Base-by-base conservation (phyloP, 305 asterid genomes). In the Fraxinus baroniana region DNA sequence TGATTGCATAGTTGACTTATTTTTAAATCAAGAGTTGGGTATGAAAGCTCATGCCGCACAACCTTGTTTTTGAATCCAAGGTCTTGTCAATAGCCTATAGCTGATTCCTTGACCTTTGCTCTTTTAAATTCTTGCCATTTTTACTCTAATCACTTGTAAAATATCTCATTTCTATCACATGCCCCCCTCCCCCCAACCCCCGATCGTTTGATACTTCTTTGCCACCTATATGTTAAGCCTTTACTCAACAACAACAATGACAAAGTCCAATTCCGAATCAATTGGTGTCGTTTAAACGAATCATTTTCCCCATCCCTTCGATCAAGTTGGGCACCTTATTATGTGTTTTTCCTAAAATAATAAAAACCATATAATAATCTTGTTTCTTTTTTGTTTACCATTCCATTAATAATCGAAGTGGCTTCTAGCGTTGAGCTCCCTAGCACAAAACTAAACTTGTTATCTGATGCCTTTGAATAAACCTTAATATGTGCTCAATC, bases 1-100 rank as follows among this genome's bases (percentile, higher is more conserved):
- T 64, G n/a, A 4, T 24, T 30, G 76, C 76, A 32, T 71, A 55
- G 7, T 32, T 71, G 44, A 30, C 74, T 68, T 71, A 71, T 0
- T 71, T 71, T 71, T 71, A 62, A 81, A 44, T 70, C 75, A 73
- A 74, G 78, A 82, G 55, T 39, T 62, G 49, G 80, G 75, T 76
- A 64, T 73, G 83, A 76, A 73, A 22, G 74, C 78, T 70, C 52
- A 79, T 55, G 20, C 62, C 4, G 64, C 32, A 49, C 32, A 81
- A 41, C 39, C 28, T 7, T 74, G 30, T 79, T 74, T 32, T 62
- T 78, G 79, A 78, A 70, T 83, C 74, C 73, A 71, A 68, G 55
- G 55, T 70, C 82, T 68, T 74, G 72, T 74, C 33, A 33, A 32
- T 66, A 44, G 83, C 39, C 66, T 5, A 18, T 55, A 55, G 70